Evolutionary conservation across 768 basidiomycete species (phyloP).

Genomic region (Leucocoprinus leucothites): DNA sequence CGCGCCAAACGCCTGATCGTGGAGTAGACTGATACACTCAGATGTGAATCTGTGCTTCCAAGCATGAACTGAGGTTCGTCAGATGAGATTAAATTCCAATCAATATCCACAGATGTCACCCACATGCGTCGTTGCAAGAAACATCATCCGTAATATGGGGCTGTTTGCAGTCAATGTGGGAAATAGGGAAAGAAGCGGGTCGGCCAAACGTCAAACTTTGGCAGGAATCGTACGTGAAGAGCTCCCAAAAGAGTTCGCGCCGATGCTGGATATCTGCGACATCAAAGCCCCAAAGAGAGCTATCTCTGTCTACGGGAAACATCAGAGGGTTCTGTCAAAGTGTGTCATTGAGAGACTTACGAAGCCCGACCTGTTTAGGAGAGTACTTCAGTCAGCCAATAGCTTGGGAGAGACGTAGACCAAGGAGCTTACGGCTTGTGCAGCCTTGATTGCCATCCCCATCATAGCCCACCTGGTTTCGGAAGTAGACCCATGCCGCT

Average conservation of each 20-base stretch:
- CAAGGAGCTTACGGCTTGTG: conserved; percentile 57
- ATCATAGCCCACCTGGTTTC: conserved; percentile 65
- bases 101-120: conserved; percentile 37
- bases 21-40: conserved; percentile 64
- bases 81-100: no score
- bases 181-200: conserved; percentile 60
- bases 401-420: conserved; percentile 4
- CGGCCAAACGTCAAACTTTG: conserved; percentile 69
- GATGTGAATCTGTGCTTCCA: conserved; percentile 71
- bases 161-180: conserved; percentile 65
- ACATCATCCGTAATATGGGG: conserved; percentile 42
- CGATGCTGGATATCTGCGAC: conserved; percentile 52
- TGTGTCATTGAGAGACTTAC: no score
- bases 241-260: conserved; percentile 69
- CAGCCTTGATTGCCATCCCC: conserved; percentile 66
- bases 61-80: conserved; percentile 42
- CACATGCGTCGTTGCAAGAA: conserved; percentile 40
- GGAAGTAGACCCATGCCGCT: conserved; percentile 63
- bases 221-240: conserved; percentile 53
- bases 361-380: conserved; percentile 56
- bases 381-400: conserved; percentile 12
- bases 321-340: background rate
- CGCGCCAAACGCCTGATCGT: conserved; percentile 69
- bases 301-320: conserved; percentile 55
- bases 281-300: conserved; percentile 65